Evolutionary conservation across 2,329 filamentous ascomycete species (phyloP).

Genomic region (Ilyonectria destructans): DNA sequence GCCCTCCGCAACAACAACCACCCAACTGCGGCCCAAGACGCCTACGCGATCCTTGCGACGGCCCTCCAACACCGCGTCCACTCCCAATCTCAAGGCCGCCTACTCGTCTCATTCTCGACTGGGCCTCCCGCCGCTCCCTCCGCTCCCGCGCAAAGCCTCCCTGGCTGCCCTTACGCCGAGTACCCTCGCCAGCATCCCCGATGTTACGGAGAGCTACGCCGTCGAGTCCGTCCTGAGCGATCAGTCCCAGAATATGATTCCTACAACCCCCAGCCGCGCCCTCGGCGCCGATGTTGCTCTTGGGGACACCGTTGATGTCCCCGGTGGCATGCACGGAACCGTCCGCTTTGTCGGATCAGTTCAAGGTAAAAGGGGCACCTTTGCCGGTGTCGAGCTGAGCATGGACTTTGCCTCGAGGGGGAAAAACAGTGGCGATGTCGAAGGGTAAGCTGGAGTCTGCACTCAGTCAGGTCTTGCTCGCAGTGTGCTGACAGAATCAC

Average conservation of each 20-base stretch:
- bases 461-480: background rate
- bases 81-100: constrained; percentile 71
- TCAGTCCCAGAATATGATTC: constrained; percentile 63
- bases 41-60: constrained; percentile 58
- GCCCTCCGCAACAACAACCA: constrained; percentile 46
- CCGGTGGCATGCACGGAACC: constrained; percentile 91
- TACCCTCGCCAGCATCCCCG: constrained; percentile 76
- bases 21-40: constrained; percentile 40
- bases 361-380: constrained; percentile 89
- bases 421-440: constrained; percentile 97
- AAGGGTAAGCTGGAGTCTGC: constrained; percentile 76
- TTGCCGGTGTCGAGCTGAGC: constrained; percentile 92
- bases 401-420: constrained; percentile 85
- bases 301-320: constrained; percentile 91
- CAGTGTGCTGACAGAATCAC: constrained; percentile 18
- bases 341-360: constrained; percentile 93
- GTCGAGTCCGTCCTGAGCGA: constrained; percentile 67
- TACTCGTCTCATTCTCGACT: constrained; percentile 68
- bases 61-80: constrained; percentile 67
- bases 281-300: constrained; percentile 73
- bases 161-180: constrained; percentile 78
- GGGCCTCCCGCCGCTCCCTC: constrained; percentile 59
- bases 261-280: constrained; percentile 68
- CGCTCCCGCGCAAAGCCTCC: constrained; percentile 79
- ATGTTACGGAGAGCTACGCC: constrained; percentile 77